Conservation (phyloP, 2,329 filamentous ascomycete genomes). For the Colletotrichum tabaci region DNA sequence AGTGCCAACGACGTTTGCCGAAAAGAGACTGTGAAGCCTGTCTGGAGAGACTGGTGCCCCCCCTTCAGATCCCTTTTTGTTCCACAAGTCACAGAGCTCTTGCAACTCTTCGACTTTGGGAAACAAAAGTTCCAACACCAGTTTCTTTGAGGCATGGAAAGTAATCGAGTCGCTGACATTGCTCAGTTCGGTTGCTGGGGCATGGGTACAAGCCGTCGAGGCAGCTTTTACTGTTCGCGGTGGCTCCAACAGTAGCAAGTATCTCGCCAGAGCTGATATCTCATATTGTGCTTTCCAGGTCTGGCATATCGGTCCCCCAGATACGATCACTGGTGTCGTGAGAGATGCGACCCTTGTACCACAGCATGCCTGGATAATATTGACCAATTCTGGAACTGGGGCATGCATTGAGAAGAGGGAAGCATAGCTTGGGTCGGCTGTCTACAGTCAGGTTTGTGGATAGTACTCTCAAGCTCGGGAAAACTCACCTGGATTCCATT, state of each 20-base stretch:
- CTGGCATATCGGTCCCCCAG: slow-evolving; percentile 65
- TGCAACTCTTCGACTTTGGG: slow-evolving; percentile 67
- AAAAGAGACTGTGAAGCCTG: slow-evolving; percentile 66
- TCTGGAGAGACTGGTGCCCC: slow-evolving; percentile 66
- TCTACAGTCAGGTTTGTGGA: slow-evolving; percentile 19
- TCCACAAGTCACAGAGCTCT: slow-evolving; percentile 64
- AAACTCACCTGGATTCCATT: slow-evolving; percentile 83
- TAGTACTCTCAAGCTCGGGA: not conserved
- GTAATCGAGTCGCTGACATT: slow-evolving; percentile 53
- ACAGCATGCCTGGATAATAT: slow-evolving; percentile 79
- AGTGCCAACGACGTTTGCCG: slow-evolving; percentile 61
- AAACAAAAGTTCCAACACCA: slow-evolving; percentile 68
- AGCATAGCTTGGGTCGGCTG: slow-evolving; percentile 78
- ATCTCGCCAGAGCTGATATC: slow-evolving; percentile 63
- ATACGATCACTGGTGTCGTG: slow-evolving; percentile 52
- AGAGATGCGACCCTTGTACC: slow-evolving; percentile 61
- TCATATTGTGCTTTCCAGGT: slow-evolving; percentile 62
- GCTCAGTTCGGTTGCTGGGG: slow-evolving; percentile 34
- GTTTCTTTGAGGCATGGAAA: slow-evolving; percentile 62
- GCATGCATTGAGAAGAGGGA: slow-evolving; percentile 75
- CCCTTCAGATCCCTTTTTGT: slow-evolving; percentile 60
- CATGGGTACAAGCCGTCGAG: slow-evolving; percentile 4
- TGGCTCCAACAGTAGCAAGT: slow-evolving; percentile 68
- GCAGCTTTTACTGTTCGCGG: slow-evolving; percentile 28
- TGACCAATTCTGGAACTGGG: slow-evolving; percentile 75